phyloP scores from a whole-genome alignment of 1,284 basidiomycete species.

The Polyporus tsugae region DNA sequence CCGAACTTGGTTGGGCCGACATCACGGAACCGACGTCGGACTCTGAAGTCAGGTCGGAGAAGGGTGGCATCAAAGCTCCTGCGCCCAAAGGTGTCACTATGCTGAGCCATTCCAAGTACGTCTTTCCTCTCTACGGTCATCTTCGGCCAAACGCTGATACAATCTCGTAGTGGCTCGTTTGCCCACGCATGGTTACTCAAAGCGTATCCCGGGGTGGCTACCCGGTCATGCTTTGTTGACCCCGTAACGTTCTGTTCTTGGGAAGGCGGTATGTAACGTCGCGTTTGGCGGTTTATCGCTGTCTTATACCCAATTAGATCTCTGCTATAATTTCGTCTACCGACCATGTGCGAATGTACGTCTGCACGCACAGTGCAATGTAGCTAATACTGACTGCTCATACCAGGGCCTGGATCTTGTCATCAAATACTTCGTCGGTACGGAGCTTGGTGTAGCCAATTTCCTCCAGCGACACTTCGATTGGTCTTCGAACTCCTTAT shows the following conservation, averaged over 20 bases:
- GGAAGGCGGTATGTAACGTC: conserved; percentile 74
- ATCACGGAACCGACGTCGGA: conserved; percentile 31
- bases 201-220: conserved; percentile 70
- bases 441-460: conserved; percentile 87
- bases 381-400: conserved; percentile 20
- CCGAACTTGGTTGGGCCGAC: conserved; percentile 70
- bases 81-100: conserved; percentile 68
- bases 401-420: conserved; percentile 78
- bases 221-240: conserved; percentile 87
- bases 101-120: conserved; percentile 89
- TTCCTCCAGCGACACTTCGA: conserved; percentile 86
- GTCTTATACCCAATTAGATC: conserved; percentile 55
- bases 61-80: conserved; percentile 17
- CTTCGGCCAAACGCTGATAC: conserved; percentile 22
- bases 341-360: conserved; percentile 66
- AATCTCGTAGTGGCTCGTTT: conserved; percentile 67
- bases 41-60: conserved; percentile 16
- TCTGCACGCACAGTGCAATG: conserved; percentile 18
- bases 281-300: background rate
- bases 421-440: conserved; percentile 87
- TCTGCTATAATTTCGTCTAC: conserved; percentile 91
- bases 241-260: conserved; percentile 90
- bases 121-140: conserved; percentile 19
- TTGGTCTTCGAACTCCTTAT: conserved; percentile 90
- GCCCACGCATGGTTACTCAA: conserved; percentile 89